Conservation (phyloP, 1,284 basidiomycete species). For the Abortiporus biennis region DNA sequence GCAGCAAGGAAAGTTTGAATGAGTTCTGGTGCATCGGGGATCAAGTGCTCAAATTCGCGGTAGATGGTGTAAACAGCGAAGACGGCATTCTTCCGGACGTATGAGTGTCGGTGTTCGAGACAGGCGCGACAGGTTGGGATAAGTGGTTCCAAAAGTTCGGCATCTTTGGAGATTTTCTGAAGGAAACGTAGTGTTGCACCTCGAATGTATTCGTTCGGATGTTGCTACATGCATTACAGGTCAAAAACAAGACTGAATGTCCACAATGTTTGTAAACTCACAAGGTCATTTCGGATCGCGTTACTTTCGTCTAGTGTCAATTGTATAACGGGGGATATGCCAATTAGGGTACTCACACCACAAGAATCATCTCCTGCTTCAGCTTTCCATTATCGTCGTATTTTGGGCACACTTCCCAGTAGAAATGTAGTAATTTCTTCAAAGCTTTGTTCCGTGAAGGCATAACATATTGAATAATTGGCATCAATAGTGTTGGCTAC, state of each 20-base stretch:
- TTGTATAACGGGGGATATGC: no score
- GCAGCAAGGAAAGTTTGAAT: slow-evolving; percentile 97
- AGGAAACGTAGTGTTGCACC: slow-evolving; percentile 96
- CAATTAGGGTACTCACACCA: slow-evolving; percentile 74
- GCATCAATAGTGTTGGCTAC: slow-evolving; percentile 91
- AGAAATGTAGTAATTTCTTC: slow-evolving; percentile 98
- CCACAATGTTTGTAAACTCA: slow-evolving; percentile 30
- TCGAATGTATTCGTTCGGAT: slow-evolving; percentile 99
- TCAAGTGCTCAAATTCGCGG: slow-evolving; percentile 89
- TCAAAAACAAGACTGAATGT: not conserved
- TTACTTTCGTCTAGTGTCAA: slow-evolving; percentile 51
- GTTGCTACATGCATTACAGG: slow-evolving; percentile 68
- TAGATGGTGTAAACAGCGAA: slow-evolving; percentile 96
- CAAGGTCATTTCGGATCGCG: slow-evolving; percentile 95
- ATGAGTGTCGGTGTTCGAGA: slow-evolving; percentile 97
- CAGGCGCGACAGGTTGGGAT: slow-evolving; percentile 91
- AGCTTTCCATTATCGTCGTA: slow-evolving; percentile 96
- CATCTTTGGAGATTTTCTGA: slow-evolving; percentile 91
- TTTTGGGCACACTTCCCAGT: slow-evolving; percentile 99
- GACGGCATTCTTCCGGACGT: slow-evolving; percentile 98
- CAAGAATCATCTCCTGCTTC: slow-evolving; percentile 99
- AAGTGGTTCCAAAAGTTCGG: slow-evolving; percentile 93
- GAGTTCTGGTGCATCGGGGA: slow-evolving; percentile 95
- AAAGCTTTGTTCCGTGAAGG: slow-evolving; percentile 95
- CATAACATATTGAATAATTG: slow-evolving; percentile 96